Conservation (phyloP, 164 flowering plant species). For the Kalanchoe fedtschenkoi region DNA sequence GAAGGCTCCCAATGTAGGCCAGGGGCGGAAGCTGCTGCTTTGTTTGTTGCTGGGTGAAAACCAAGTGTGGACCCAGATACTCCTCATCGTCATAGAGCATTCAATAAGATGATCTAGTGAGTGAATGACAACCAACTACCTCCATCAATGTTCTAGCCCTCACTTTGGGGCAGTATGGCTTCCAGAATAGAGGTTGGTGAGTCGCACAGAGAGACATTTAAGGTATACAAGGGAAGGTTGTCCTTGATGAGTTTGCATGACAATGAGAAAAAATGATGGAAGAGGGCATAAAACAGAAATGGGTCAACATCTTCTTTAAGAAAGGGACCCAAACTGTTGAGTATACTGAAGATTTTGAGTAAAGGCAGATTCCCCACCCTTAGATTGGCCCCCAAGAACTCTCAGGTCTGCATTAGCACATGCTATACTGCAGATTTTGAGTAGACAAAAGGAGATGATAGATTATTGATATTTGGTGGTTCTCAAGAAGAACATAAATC, state of each 20-base stretch:
- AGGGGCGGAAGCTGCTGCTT: not conserved
- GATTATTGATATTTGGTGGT: not conserved
- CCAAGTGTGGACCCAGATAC: slow-evolving; percentile 3
- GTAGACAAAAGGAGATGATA: not conserved
- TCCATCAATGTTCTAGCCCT: not conserved
- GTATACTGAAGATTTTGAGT: not conserved
- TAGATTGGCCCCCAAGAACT: not conserved
- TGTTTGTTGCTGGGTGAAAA: not conserved
- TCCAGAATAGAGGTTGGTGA: not conserved
- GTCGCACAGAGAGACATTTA: not conserved
- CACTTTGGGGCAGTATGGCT: not conserved
- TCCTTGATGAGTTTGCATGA: not conserved
- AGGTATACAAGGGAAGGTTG: not conserved
- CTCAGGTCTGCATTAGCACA: not conserved
- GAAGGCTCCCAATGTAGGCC: not conserved
- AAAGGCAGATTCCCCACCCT: not conserved
- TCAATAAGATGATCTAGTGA: not conserved
- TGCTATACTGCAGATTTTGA: not conserved
- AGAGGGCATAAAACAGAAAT: too few relatives aligned
- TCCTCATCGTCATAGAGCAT: not conserved
- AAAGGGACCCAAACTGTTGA: slow-evolving; percentile 1
- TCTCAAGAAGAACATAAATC: not conserved
- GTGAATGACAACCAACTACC: not conserved
- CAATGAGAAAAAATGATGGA: not conserved
- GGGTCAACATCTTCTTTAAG: not conserved